Base-by-base conservation (phyloP, 2,329 filamentous ascomycete species). In the Cercospora sp. region DNA sequence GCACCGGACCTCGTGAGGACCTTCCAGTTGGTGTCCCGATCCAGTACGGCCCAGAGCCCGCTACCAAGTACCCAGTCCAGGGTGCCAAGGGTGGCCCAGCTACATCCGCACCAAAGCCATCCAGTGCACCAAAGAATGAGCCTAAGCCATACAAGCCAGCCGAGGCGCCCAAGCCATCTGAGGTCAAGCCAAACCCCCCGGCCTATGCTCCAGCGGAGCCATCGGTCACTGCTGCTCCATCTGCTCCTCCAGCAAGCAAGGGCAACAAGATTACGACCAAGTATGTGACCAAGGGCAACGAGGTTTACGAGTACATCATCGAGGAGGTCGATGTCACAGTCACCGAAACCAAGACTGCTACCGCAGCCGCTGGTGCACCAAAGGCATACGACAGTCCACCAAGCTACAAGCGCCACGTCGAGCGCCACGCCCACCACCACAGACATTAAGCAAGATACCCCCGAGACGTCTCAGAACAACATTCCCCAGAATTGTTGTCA, bases 11-110 rank as follows among this genome's bases (percentile, higher is more conserved):
- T 6, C 79, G 87, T 64, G 77, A 82, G 12, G 81, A 83, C 53
- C 85, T 96, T 20, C 92, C 93, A 5, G 92, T 93, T 53, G 84
- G 86, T 67, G 80, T 83, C n/a, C 80, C 80, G n/a, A 74, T 84
- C 59, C 82, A 83, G 73, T 77, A 77, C 66, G 82, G 83, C 26
- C 82, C 81, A 20, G 78, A 74, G 48, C 80, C 80, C 64, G 83
- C 83, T 20, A 76, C 75, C 60, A 66, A 67, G 42, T 79, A 78
- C 71, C 67, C 73, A 10, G 72, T 77, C 16, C 70, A 72, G 51
- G 76, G 77, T 57, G 66, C 63, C 48, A 36, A 61, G 2, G 70
- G 72, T 28, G 65, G 66, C 4, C 30, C 68, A 3, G 72, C 75
- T 12, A 69, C 67, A 42, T 67, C 66, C 18, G 65, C 53, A 31